Percentiles rank a stretch among this genome's conserved stretches.
phyloP scores from a whole-genome alignment of 2,329 filamentous ascomycete genomes.

The Apiospora saccharicola region DNA sequence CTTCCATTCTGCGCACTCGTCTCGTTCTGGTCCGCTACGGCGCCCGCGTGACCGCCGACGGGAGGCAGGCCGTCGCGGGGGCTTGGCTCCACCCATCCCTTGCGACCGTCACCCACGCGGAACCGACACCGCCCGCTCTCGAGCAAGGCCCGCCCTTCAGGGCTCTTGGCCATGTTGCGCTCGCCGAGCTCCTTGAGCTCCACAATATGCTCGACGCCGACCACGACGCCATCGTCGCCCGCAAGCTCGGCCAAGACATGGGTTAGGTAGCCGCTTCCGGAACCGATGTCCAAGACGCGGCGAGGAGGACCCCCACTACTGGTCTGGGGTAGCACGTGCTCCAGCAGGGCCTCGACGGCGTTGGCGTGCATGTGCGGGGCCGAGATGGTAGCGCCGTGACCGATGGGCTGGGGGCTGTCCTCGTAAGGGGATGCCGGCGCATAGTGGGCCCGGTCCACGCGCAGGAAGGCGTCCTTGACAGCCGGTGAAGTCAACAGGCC shows the following conservation, averaged over 20 bases:
- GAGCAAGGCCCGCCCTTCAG: slow-evolving; percentile 66
- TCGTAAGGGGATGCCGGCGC: slow-evolving; percentile 74
- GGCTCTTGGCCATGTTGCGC: slow-evolving; percentile 70
- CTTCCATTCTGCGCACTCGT: slow-evolving; percentile 35
- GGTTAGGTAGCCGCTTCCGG: slow-evolving; percentile 83
- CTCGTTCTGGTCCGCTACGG: background rate
- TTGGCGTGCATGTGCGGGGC: slow-evolving; percentile 69
- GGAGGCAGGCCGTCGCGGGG: slow-evolving; percentile 32
- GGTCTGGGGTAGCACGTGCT: slow-evolving; percentile 49
- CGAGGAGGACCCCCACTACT: slow-evolving; percentile 38
- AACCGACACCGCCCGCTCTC: slow-evolving; percentile 72
- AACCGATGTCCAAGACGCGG: slow-evolving; percentile 76
- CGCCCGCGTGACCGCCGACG: slow-evolving; percentile 38
- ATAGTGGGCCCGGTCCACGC: slow-evolving; percentile 88
- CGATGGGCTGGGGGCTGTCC: slow-evolving; percentile 63
- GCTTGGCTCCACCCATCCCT: slow-evolving; percentile 63
- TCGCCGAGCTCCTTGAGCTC: slow-evolving; percentile 69
- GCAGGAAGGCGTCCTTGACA: slow-evolving; percentile 82
- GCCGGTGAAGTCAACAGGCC: slow-evolving; percentile 74
- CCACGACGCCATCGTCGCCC: slow-evolving; percentile 59
- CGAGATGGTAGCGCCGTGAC: slow-evolving; percentile 63
- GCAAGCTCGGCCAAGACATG: slow-evolving; percentile 86
- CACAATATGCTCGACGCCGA: slow-evolving; percentile 78
- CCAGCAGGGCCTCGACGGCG: slow-evolving; percentile 58
- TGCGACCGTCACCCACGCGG: slow-evolving; percentile 76